phyloP scores from a whole-genome alignment of 1,284 basidiomycete genomes.

The Leccinum pseudoinsigne region DNA sequence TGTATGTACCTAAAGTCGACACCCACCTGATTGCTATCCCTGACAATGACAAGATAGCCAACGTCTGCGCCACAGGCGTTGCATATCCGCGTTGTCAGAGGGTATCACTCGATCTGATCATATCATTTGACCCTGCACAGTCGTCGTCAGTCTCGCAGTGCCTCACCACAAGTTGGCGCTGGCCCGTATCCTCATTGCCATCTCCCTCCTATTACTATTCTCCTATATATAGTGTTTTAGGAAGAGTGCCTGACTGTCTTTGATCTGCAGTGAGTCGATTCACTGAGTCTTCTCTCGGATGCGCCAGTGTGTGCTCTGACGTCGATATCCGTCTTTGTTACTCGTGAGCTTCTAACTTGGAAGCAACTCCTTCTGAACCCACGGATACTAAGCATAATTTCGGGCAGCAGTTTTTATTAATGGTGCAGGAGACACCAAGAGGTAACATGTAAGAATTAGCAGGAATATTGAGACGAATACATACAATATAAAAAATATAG shows the following conservation, averaged over 20 bases:
- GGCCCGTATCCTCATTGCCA: conserved; percentile 6
- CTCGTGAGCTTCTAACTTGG: neutral
- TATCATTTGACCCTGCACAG: conserved; percentile 22
- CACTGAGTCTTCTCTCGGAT: neutral
- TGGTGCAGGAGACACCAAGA: neutral
- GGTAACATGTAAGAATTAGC: neutral
- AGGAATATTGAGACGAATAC: neutral
- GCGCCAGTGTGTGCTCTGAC: neutral
- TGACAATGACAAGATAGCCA: conserved; percentile 10
- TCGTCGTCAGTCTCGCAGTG: conserved; percentile 6
- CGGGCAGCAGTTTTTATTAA: neutral
- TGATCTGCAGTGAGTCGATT: neutral
- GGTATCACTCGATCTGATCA: conserved; percentile 21
- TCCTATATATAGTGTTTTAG: neutral
- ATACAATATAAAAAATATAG: neutral
- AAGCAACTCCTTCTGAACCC: neutral
- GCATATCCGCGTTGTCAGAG: conserved; percentile 20
- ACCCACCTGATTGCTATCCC: conserved; percentile 5
- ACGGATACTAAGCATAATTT: neutral
- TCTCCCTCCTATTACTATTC: conserved; percentile 7
- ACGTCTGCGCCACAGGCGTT: conserved; percentile 6
- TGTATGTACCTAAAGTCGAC: conserved; percentile 13
- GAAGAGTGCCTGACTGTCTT: conserved; percentile 5
- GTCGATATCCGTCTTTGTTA: conserved; percentile 1
- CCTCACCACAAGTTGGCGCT: conserved; percentile 10